Evolutionary conservation across 2,329 filamentous ascomycete species (phyloP), one percentile per base, ranked within the genome.

Genomic region (Xylariaceae sp.): DNA sequence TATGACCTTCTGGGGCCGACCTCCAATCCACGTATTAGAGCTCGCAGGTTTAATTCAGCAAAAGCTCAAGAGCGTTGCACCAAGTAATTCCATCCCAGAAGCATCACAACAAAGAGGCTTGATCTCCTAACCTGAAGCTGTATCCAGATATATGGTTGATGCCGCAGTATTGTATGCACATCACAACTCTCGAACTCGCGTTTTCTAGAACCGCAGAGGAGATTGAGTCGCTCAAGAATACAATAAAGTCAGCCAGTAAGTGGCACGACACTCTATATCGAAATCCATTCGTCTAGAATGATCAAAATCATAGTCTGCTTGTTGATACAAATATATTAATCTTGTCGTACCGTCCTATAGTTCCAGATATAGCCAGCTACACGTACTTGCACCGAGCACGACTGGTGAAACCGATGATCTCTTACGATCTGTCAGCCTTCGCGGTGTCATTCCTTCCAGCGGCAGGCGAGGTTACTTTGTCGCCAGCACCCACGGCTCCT

Each of bases 401-500:
- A 10, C 79, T 96, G 3, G 80, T 94, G 49, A 93, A 86, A 64
- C 92, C 92, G 1, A 75, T 86, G 63, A 65, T 97, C 37, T 89
- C 87, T 20, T 95, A 86, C 61, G 92, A 97, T 63, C 78, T 87
- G 1, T 84, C 89, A 5, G 92, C 90, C 14, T 74, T 96, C 44
- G 92, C 92, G 1, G 68, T 97, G 25, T 93, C 87, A 21, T 96
- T 94, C 66, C 70, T 96, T 2, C 91, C 92, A 0, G 88, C 88
- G 0, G 76, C 82, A 4, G 82, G 80, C 10, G 85, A 89, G 67
- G 57, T 64, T 1, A 54, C 62, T 2, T 29, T 64, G 20, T 69
- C 70, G 17, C 71, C 74, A 1, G 46, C 67, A 4, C 65, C 73
- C 1, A 60, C 62, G 2, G 62, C 64, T 4, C 67, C 71, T 1